Evolutionary conservation across 2,329 filamentous ascomycete genomes (phyloP), one percentile per base, ranked within the genome.

Genomic region (Epichloe bromicola): DNA sequence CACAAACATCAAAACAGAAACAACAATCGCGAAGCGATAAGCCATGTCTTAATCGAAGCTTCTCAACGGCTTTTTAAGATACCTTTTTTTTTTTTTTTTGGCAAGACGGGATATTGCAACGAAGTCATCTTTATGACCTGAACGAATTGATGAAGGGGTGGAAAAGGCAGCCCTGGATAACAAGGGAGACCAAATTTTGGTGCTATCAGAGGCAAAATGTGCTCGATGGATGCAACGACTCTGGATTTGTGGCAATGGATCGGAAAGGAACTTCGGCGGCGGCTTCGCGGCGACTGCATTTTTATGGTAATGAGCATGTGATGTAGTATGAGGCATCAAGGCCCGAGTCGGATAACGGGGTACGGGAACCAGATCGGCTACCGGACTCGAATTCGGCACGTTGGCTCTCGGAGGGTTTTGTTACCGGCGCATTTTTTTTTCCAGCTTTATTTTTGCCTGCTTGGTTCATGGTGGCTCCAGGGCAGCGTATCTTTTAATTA

Each of bases 41-140:
- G 41, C 63, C 62, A 17, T 50, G 55, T 5, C 46, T 66, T 12
- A 59, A 60, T 37, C 60, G 64, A 56, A 66, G 63, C 55, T 65
- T 59, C 42, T 59, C 64, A 17, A 66, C 62, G 30, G 54, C 57
- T 46, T 67, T 66, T 49, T 66, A 55, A 58, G 57, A 43, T n/a
- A 12, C 1, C 20, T 12, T 38, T 15, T 19, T n/a, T 8, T 19
- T 19, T 15, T 19, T n/a, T 8, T 19, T 15, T 19, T n/a, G 5
- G 19, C 17, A 38, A 14, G 14, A 26, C 56, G 53, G 51, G 53
- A 52, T 37, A 23, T 26, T 54, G 47, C 40, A 33, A 41, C 20
- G 42, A 37, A 41, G 43, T 37, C 47, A 56, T 53, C 56, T 54
- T 47, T 55, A 56, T 58, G 53, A 57, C 56, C 41, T 46, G 54